phyloP scores from a whole-genome alignment of 2,329 filamentous ascomycete species.

The Fusarium vanettenii region DNA sequence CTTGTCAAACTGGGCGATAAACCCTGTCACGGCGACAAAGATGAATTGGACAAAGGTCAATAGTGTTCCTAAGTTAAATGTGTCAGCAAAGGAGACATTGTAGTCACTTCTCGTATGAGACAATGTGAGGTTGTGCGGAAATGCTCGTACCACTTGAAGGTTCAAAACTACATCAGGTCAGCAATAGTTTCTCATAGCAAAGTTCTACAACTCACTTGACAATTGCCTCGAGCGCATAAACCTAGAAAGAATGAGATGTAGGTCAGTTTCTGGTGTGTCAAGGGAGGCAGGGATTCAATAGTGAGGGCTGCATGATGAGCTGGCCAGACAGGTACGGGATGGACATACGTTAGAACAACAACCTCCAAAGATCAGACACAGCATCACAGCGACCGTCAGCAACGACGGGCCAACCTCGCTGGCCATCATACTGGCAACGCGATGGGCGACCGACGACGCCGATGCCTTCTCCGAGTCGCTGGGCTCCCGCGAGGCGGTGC shows the following conservation, averaged over 20 bases:
- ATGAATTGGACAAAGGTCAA: conserved; percentile 91
- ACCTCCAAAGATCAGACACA: conserved; percentile 91
- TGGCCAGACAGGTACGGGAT: conserved; percentile 39
- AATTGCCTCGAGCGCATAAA: conserved; percentile 96
- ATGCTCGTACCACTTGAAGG: conserved; percentile 76
- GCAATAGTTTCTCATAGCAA: conserved; percentile 9
- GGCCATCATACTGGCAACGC: conserved; percentile 36
- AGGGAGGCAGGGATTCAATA: neutral
- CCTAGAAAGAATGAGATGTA: conserved; percentile 61
- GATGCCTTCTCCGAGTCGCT: conserved; percentile 31
- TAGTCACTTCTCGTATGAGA: neutral
- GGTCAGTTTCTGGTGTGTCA: conserved; percentile 14
- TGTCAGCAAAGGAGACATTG: conserved; percentile 27
- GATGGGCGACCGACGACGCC: conserved; percentile 30
- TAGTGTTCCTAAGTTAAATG: conserved; percentile 71
- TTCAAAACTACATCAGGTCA: conserved; percentile 71
- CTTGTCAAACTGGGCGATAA: conserved; percentile 78
- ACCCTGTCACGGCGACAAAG: conserved; percentile 83
- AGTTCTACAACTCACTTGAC: conserved; percentile 75
- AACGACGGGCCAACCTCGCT: conserved; percentile 45
- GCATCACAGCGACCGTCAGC: conserved; percentile 74
- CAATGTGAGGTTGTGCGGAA: neutral
- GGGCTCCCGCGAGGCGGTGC: conserved; percentile 16
- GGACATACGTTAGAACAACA: conserved; percentile 88
- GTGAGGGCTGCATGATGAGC: neutral